These are phyloP conservation scores for Paramyrothecium roridum DNA, from an alignment of 2,329 filamentous ascomycete species.

Conservation along the genomic window DNA sequence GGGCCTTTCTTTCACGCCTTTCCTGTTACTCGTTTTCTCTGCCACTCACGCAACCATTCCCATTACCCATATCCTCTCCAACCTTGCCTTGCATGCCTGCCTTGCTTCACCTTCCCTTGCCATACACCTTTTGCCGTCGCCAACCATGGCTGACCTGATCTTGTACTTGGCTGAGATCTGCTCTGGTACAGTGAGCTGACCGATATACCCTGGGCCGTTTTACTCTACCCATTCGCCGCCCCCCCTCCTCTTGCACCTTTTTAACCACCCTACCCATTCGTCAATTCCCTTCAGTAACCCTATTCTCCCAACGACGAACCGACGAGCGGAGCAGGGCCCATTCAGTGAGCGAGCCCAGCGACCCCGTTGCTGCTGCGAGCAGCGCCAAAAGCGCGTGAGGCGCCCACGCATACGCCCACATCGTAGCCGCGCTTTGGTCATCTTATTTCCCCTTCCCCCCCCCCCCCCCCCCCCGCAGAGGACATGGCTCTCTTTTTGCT, in stretches of 20 bases:
- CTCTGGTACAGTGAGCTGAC: no score
- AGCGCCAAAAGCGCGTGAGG: neutral
- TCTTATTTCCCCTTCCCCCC: neutral
- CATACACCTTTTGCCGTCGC: neutral
- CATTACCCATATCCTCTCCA: neutral
- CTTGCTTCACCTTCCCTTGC: neutral
- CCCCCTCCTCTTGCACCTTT: no score
- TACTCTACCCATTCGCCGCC: no score
- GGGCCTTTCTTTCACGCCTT: no score
- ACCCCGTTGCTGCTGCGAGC: no score
- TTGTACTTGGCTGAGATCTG: no score
- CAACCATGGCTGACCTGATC: neutral
- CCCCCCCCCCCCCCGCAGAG: neutral
- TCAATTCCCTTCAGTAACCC: neutral
- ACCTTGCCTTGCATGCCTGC: neutral
- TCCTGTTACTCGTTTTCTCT: neutral
- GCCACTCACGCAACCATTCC: neutral
- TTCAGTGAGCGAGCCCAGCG: no score
- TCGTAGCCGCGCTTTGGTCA: neutral
- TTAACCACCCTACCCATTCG: no score
- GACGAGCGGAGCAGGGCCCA: neutral
- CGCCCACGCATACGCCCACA: neutral
- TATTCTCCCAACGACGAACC: neutral
- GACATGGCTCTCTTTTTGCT: neutral
- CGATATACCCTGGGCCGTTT: no score